Conservation (phyloP, 306 rosid genomes). For the Begonia masoniana region DNA sequence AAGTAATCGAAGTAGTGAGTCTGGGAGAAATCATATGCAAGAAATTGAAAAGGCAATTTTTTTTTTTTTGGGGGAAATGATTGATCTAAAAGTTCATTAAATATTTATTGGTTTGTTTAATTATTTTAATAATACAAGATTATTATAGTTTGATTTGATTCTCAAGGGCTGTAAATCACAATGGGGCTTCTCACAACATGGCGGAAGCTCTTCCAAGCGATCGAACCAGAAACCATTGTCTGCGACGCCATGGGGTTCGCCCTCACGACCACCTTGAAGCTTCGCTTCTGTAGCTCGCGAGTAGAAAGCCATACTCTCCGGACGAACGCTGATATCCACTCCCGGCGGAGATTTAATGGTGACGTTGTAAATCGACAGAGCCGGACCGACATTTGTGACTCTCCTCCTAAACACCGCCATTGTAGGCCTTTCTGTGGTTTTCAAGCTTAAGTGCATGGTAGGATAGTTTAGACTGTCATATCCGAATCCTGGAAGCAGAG, state of each 20-base stretch:
- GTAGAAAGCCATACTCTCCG: slow-evolving; percentile 38
- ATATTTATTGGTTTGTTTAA: too few relatives aligned
- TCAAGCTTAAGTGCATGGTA: slow-evolving; percentile 44
- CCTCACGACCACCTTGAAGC: slow-evolving; percentile 68
- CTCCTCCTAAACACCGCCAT: slow-evolving; percentile 37
- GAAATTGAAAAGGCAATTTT: too few relatives aligned
- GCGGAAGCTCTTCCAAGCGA: slow-evolving; percentile 44
- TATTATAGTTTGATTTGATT: neutral
- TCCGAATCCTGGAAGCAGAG: slow-evolving; percentile 54
- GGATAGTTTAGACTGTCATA: slow-evolving; percentile 79
- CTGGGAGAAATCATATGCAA: too few relatives aligned
- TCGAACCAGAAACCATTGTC: slow-evolving; percentile 38
- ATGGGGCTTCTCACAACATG: slow-evolving; percentile 60
- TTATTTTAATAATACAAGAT: too few relatives aligned
- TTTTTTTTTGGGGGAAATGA: too few relatives aligned
- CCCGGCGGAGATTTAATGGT: slow-evolving; percentile 49
- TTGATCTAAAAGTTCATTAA: too few relatives aligned
- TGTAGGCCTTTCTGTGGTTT: slow-evolving; percentile 13
- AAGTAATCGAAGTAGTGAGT: too few relatives aligned
- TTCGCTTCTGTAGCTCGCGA: slow-evolving; percentile 24
- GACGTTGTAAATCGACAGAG: slow-evolving; percentile 37
- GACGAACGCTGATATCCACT: slow-evolving; percentile 44
- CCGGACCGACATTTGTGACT: slow-evolving; percentile 72
- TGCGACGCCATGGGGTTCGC: slow-evolving; percentile 29
- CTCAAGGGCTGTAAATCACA: slow-evolving; percentile 38